Evolutionary conservation across 768 basidiomycete genomes (phyloP).

Genomic region (Lentinula boryana): DNA sequence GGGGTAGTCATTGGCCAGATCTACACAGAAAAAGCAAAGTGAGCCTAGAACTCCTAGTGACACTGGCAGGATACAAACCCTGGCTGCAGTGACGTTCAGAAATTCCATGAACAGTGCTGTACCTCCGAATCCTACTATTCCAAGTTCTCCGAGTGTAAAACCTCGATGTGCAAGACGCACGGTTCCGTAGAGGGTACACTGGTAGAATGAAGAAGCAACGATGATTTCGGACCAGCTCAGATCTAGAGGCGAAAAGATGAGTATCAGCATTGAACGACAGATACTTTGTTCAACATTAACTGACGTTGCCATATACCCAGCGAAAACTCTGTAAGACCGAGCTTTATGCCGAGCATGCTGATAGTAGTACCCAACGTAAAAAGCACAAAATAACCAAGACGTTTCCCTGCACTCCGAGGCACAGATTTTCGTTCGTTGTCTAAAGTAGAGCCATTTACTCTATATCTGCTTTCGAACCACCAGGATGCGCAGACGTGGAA

Average conservation of each 20-base stretch:
- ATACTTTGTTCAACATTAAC: conserved; percentile 17
- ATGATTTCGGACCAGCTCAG: conserved; percentile 71
- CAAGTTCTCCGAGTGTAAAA: conserved; percentile 93
- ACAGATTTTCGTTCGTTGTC: conserved; percentile 74
- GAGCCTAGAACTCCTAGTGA: not conserved
- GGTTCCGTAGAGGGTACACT: conserved; percentile 85
- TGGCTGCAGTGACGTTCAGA: conserved; percentile 75
- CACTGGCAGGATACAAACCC: conserved; percentile 40
- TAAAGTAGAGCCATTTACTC: conserved; percentile 25
- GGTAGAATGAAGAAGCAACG: conserved; percentile 75
- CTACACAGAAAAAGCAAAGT: conserved; percentile 28
- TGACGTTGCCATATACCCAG: conserved; percentile 69
- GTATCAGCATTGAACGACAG: not conserved
- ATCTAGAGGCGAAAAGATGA: conserved; percentile 39
- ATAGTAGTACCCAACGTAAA: conserved; percentile 55
- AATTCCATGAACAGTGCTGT: conserved; percentile 84
- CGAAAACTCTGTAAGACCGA: conserved; percentile 32
- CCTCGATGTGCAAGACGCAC: conserved; percentile 89
- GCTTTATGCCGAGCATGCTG: conserved; percentile 42
- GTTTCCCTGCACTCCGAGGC: conserved; percentile 62
- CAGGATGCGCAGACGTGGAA: conserved; percentile 76
- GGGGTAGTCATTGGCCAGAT: conserved; percentile 75
- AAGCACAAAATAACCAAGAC: conserved; percentile 57
- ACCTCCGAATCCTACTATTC: conserved; percentile 83
- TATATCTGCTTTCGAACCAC: conserved; percentile 57